Evolutionary conservation across 208 protist genomes (phyloP).

Genomic region (Naegleria gruberi): DNA sequence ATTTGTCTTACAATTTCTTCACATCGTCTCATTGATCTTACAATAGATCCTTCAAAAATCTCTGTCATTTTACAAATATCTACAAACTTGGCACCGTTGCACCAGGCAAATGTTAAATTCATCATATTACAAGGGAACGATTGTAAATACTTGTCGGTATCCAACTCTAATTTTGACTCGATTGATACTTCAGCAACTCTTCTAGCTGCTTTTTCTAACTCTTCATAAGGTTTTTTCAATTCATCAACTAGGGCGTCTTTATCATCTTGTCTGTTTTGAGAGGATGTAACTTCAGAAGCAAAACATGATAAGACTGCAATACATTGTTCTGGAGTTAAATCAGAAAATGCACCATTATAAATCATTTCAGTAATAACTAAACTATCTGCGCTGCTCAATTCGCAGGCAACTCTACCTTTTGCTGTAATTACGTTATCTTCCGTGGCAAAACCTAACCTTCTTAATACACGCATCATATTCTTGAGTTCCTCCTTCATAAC

Average conservation of each 20-base stretch:
- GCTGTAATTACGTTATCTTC: constrained; percentile 87
- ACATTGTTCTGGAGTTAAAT: constrained; percentile 87
- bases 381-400: constrained; percentile 95
- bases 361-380: constrained; percentile 96
- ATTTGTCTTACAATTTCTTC: constrained; percentile 97
- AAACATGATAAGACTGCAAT: constrained; percentile 87
- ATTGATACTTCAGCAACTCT: constrained; percentile 81
- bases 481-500: constrained; percentile 79
- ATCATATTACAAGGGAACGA: constrained; percentile 89
- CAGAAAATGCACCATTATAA: constrained; percentile 94
- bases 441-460: constrained; percentile 88
- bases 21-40: constrained; percentile 91
- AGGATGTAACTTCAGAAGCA: constrained; percentile 86
- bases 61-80: constrained; percentile 93
- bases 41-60: constrained; percentile 96
- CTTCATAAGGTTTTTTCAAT: constrained; percentile 53
- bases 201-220: constrained; percentile 66
- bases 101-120: constrained; percentile 91
- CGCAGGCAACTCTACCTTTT: constrained; percentile 94
- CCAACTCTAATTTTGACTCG: constrained; percentile 73
- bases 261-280: constrained; percentile 55
- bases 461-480: constrained; percentile 89
- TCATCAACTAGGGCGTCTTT: constrained; percentile 43
- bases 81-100: constrained; percentile 89
- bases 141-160: constrained; percentile 73